phyloP scores from a whole-genome alignment of 78 protist genomes.

The Tieghemostelium lacteum region DNA sequence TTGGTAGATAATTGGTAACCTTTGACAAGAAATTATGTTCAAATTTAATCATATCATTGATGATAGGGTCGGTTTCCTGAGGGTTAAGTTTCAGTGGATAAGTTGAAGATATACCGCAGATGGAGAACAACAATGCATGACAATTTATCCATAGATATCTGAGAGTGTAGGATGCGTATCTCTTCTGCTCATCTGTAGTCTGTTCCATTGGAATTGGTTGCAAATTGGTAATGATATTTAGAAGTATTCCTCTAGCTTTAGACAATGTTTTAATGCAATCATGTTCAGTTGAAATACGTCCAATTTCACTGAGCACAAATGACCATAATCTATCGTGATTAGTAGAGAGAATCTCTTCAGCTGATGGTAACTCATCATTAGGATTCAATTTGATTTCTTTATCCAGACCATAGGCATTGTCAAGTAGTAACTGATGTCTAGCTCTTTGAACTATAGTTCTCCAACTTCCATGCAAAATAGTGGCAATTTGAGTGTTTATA shows the following conservation, averaged over 20 bases:
- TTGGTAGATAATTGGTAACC: conserved; percentile 54
- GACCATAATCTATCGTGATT: conserved; percentile 68
- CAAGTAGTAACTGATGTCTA: conserved; percentile 39
- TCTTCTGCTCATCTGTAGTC: conserved; percentile 35
- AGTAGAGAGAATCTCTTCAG: conserved; percentile 19
- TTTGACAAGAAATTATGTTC: conserved; percentile 34
- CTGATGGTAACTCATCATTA: conserved; percentile 59
- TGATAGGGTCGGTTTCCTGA: conserved; percentile 12
- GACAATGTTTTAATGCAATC: conserved; percentile 61
- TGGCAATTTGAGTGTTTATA: conserved; percentile 43
- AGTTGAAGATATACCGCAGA: conserved; percentile 22
- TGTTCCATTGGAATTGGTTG: conserved; percentile 16
- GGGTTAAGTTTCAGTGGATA: conserved; percentile 49
- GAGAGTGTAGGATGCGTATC: conserved; percentile 19
- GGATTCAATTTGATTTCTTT: conserved; percentile 50
- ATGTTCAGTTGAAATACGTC: conserved; percentile 35
- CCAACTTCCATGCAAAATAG: conserved; percentile 36
- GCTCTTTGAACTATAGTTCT: conserved; percentile 52
- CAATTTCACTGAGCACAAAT: conserved; percentile 34
- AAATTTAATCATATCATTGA: conserved; percentile 60
- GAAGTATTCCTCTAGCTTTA: conserved; percentile 45
- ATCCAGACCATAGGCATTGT: conserved; percentile 55
- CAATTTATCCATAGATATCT: conserved; percentile 62
- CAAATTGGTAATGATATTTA: conserved; percentile 5
- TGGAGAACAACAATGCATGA: conserved; percentile 19